Base-by-base conservation (phyloP, 805 yeast species). In the Debaryomyces castellii region DNA sequence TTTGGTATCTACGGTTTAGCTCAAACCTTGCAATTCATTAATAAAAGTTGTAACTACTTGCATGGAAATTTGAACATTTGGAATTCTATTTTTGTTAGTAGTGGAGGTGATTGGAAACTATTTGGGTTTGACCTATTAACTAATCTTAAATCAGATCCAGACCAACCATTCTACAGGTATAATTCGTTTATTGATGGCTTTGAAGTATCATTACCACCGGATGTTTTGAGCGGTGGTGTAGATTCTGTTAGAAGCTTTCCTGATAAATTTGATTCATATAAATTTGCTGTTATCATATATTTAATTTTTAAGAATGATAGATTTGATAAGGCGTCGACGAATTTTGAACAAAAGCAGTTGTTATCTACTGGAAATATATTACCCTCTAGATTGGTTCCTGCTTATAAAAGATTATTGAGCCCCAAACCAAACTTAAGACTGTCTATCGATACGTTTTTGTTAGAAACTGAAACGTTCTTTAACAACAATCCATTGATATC, bases 31-130 rank as follows among this genome's bases (percentile, higher is more conserved):
- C 74, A 69, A 51, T 82, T 78, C 48, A 69, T 87, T 40, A 83
- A 84, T 51, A 69, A 64, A 21, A 86, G 80, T 47, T 80, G 80
- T 28, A 58, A 71, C 5, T 78, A 85, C 21, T 68, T 85, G 5
- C 85, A 87, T 57, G 92, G 90, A 5, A 81, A 81, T 48, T 51
- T 89, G 10, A 73, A 78, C 47, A 40, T 60, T 9, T 52, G 67
- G 16, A 71, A 77, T 34, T 78, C 87, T 1, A 75, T 91, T 1
- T 90, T 69, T 59, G 82, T 88, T 12, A 85, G 79, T 44, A 41
- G 44, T 10, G 77, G 73, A 24, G 96, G 97, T 11, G 95, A 87
- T 57, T 89, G 96, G 92, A 84, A 81, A 48, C 60, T 91, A 22
- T 86, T 87, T 47, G 96, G 96, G 1, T 82, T 90, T 55, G 97